Evolutionary conservation across 2,329 filamentous ascomycete genomes (phyloP).

Genomic region (Periconia sp.): DNA sequence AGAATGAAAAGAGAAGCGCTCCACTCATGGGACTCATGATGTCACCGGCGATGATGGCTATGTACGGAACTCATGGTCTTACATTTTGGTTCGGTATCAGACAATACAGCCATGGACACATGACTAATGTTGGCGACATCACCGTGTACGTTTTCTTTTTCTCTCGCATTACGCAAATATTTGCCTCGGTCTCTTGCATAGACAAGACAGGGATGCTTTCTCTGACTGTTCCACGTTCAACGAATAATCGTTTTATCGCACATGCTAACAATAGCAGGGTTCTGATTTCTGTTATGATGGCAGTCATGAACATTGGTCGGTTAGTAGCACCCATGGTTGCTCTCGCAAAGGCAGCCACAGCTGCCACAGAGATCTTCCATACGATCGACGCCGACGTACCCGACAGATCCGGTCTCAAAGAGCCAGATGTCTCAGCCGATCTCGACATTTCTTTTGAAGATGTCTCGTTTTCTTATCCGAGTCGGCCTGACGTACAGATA

Average conservation of each 20-base stretch:
- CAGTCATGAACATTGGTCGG: constrained; percentile 40
- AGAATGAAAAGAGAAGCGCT: constrained; percentile 32
- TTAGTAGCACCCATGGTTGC: constrained; percentile 30
- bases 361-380: constrained; percentile 42
- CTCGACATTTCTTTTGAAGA: constrained; percentile 42
- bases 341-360: constrained; percentile 42
- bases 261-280: constrained; percentile 30
- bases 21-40: constrained; percentile 44
- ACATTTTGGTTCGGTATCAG: constrained; percentile 49
- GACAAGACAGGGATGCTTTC: too few relatives aligned
- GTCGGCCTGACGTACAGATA: constrained; percentile 67
- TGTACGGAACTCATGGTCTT: constrained; percentile 46
- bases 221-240: too few relatives aligned
- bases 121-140: constrained; percentile 38
- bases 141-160: constrained; percentile 30
- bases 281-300: constrained; percentile 48
- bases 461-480: constrained; percentile 47
- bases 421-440: constrained; percentile 42
- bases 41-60: constrained; percentile 40
- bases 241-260: too few relatives aligned
- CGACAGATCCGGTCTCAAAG: constrained; percentile 36
- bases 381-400: constrained; percentile 43
- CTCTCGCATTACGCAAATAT: too few relatives aligned
- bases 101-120: constrained; percentile 38
- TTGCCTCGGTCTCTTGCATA: too few relatives aligned